Conservation (phyloP, 2,329 filamentous ascomycete genomes). For the Cladosporium sp. region DNA sequence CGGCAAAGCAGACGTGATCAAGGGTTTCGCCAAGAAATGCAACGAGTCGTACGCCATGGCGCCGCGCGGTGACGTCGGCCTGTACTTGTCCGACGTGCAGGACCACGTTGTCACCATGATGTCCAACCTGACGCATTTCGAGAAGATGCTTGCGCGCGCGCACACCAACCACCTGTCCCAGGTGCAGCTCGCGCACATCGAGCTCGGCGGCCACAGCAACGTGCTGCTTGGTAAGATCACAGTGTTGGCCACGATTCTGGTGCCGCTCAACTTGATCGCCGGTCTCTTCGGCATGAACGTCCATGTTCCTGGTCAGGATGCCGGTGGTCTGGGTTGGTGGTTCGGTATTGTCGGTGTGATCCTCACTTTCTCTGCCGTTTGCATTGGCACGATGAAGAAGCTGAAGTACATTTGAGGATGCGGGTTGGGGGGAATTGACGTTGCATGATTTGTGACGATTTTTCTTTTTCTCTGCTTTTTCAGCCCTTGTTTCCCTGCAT, state of each 20-base stretch:
- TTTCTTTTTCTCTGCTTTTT: neutral
- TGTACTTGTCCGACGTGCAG: constrained; percentile 96
- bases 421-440: neutral
- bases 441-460: neutral
- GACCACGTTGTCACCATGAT: constrained; percentile 99
- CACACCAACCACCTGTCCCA: constrained; percentile 97
- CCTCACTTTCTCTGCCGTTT: constrained; percentile 42
- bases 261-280: constrained; percentile 90
- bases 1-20: constrained; percentile 97
- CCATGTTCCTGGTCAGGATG: constrained; percentile 62
- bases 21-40: constrained; percentile 96
- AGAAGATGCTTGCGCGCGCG: constrained; percentile 92
- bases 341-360: constrained; percentile 63
- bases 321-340: constrained; percentile 54
- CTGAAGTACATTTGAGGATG: constrained; percentile 44
- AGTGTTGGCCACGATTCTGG: constrained; percentile 88
- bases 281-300: constrained; percentile 90
- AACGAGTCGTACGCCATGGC: constrained; percentile 97
- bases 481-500: neutral
- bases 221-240: constrained; percentile 92
- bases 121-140: constrained; percentile 90
- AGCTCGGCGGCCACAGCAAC: constrained; percentile 85
- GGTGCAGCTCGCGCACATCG: constrained; percentile 86
- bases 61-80: constrained; percentile 90
- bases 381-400: constrained; percentile 44